Evolutionary conservation across 169 alveolate genomes (phyloP).

Genomic region (Perkinsus chesapeaki): DNA sequence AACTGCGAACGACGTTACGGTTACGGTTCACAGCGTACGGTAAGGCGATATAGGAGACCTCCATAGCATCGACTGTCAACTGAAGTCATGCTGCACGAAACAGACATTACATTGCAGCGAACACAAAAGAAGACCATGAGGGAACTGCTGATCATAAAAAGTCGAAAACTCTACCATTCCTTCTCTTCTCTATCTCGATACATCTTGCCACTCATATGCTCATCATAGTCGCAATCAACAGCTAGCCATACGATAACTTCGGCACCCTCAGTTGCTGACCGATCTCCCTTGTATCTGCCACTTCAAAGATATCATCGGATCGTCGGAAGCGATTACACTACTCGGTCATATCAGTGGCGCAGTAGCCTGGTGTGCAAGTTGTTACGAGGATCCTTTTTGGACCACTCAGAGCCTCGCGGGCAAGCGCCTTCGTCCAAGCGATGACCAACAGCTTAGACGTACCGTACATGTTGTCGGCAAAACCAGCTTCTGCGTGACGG

Average conservation of each 20-base stretch:
- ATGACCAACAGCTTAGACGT: background rate
- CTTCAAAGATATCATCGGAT: no score
- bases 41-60: no score
- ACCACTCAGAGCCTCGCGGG: background rate
- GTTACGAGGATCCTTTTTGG: background rate
- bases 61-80: no score
- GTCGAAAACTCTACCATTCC: background rate
- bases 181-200: background rate
- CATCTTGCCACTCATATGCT: background rate
- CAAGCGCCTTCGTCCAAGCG: background rate
- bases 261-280: background rate
- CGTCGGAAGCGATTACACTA: background rate
- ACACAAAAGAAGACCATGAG: no score
- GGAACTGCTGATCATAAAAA: no score
- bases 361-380: background rate
- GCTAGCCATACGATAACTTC: background rate
- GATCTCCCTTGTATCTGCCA: background rate
- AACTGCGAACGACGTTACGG: no score
- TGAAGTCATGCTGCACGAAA: no score
- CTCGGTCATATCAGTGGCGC: background rate
- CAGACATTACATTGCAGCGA: no score
- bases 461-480: background rate
- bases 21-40: no score
- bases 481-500: background rate
- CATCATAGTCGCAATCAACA: background rate